Conservation (phyloP, 768 basidiomycete genomes). For the Xerocomellus dryophilus region DNA sequence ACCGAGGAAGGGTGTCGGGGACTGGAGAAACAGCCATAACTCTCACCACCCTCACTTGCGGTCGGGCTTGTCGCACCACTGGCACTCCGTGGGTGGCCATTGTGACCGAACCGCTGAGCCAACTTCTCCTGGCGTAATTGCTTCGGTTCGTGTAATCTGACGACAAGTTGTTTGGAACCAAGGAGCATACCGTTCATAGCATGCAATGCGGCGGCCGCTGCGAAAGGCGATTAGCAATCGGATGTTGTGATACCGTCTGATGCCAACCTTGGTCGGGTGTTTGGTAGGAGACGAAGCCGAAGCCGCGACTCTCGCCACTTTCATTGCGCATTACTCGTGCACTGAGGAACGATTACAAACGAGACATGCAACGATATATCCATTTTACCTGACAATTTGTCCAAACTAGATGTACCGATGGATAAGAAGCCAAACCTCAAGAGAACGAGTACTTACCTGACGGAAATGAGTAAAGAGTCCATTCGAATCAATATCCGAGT, state of each 20-base stretch:
- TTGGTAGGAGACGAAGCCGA: slow-evolving; percentile 89
- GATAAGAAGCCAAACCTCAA: slow-evolving; percentile 14
- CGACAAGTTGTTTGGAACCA: slow-evolving; percentile 76
- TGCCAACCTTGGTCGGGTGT: slow-evolving; percentile 72
- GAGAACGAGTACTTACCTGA: slow-evolving; percentile 41
- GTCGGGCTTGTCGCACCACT: slow-evolving; percentile 87
- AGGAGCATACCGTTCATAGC: slow-evolving; percentile 76
- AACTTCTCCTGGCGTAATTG: slow-evolving; percentile 88
- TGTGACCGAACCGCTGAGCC: slow-evolving; percentile 75
- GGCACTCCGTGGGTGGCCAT: slow-evolving; percentile 74
- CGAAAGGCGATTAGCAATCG: slow-evolving; percentile 3
- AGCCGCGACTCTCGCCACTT: slow-evolving; percentile 74
- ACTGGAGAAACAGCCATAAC: slow-evolving; percentile 69
- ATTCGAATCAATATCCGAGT: slow-evolving; percentile 82
- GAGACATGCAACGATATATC: background rate
- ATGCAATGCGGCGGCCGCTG: slow-evolving; percentile 71
- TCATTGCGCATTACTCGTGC: slow-evolving; percentile 93
- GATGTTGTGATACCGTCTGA: background rate
- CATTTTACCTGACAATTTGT: slow-evolving; percentile 77
- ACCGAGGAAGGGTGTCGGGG: slow-evolving; percentile 53
- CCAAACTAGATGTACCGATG: slow-evolving; percentile 56
- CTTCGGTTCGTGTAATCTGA: slow-evolving; percentile 88
- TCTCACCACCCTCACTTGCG: slow-evolving; percentile 77
- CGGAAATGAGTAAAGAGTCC: slow-evolving; percentile 81
- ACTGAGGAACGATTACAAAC: slow-evolving; percentile 37